Conservation (phyloP, 2,329 filamentous ascomycete genomes). For the Epichloe hybrida region DNA sequence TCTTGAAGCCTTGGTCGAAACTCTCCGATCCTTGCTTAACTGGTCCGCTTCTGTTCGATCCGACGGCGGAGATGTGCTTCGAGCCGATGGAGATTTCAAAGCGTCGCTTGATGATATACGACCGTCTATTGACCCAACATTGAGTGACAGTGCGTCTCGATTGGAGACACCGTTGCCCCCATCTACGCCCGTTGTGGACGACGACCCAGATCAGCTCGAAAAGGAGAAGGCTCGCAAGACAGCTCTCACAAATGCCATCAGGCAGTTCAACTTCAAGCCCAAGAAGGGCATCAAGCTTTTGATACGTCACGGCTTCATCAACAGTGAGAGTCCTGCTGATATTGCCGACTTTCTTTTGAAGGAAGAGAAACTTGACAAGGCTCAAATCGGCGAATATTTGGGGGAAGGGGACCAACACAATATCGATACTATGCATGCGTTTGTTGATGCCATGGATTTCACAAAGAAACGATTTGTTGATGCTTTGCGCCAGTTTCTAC, state of each 20-base stretch:
- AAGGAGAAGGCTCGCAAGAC: slow-evolving; percentile 91
- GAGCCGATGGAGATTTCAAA: slow-evolving; percentile 21
- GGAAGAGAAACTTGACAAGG: slow-evolving; percentile 80
- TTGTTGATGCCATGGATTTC: slow-evolving; percentile 93
- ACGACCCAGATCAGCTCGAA: slow-evolving; percentile 89
- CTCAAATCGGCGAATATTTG: slow-evolving; percentile 83
- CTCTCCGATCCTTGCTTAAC: slow-evolving; percentile 76
- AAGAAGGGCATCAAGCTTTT: slow-evolving; percentile 83
- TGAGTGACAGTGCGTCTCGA: slow-evolving; percentile 46
- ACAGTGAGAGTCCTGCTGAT: slow-evolving; percentile 62
- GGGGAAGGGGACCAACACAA: slow-evolving; percentile 89
- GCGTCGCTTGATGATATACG: slow-evolving; percentile 36
- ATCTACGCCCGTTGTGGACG: slow-evolving; percentile 60
- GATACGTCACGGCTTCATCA: slow-evolving; percentile 75
- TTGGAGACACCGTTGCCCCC: slow-evolving; percentile 44
- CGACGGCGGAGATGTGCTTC: slow-evolving; percentile 29
- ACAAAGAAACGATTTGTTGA: slow-evolving; percentile 84
- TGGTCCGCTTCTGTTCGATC: slow-evolving; percentile 62
- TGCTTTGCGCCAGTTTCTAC: slow-evolving; percentile 77
- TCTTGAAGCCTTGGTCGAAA: slow-evolving; percentile 77
- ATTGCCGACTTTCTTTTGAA: slow-evolving; percentile 71
- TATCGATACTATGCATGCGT: slow-evolving; percentile 95
- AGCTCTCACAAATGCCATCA: slow-evolving; percentile 74
- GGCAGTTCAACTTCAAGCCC: slow-evolving; percentile 94
- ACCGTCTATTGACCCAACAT: slow-evolving; percentile 55